Evolutionary conservation across 75 land plant species (phyloP).

Genomic region (Pseudotsuga menziesii): DNA sequence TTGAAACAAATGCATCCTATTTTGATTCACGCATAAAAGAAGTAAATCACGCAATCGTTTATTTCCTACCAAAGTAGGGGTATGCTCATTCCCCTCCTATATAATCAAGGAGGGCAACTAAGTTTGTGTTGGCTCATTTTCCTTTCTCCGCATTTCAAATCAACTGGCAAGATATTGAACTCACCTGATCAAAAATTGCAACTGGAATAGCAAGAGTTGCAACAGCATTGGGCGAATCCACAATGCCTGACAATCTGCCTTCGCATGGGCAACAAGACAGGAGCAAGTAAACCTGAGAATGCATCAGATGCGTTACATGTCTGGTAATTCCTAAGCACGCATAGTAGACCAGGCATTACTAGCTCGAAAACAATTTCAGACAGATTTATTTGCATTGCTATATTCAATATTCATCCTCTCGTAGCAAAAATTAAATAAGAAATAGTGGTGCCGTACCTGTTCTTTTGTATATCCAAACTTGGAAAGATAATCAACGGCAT

Average conservation of each 20-base stretch:
- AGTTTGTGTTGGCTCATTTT: neutral
- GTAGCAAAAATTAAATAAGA: too few species aligned
- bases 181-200: conserved; percentile 82
- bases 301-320: neutral
- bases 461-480: conserved; percentile 87
- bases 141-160: neutral
- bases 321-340: too few species aligned
- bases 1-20: too few species aligned
- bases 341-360: too few species aligned
- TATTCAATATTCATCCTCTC: too few species aligned
- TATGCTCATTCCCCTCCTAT: too few species aligned
- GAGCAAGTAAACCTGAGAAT: conserved; percentile 62
- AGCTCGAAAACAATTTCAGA: too few species aligned
- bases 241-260: conserved; percentile 84
- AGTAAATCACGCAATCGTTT: too few species aligned
- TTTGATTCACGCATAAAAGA: too few species aligned
- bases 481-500: conserved; percentile 84
- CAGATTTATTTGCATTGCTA: too few species aligned
- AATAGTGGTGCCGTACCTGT: conserved; percentile 37
- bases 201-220: conserved; percentile 84
- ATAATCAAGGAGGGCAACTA: too few species aligned
- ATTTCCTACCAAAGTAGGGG: too few species aligned
- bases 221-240: conserved; percentile 79
- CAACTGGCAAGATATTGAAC: neutral
- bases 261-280: conserved; percentile 90